Conservation (phyloP, 306 rosid species). For the Malus asiatica region DNA sequence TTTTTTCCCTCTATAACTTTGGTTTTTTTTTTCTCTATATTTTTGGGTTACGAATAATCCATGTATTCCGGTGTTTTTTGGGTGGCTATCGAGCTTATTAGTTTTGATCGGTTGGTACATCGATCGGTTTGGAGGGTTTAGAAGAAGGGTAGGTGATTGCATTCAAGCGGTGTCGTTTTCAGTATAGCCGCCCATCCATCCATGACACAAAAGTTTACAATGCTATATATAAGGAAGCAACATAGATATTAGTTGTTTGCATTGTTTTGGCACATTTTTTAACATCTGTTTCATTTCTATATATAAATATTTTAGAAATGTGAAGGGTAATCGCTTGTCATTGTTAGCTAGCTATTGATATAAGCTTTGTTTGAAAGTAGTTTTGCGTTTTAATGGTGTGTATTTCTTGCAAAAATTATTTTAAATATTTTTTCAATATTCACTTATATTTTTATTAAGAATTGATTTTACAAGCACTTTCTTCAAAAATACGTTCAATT, state of each 20-base stretch:
- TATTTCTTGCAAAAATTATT: too few species aligned
- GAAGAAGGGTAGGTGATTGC: not conserved
- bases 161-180: not conserved
- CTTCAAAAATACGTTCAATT: fast-evolving
- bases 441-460: too few species aligned
- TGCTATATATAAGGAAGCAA: not conserved
- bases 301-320: too few species aligned
- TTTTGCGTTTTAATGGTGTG: too few species aligned
- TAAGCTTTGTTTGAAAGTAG: too few species aligned
- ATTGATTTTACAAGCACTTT: too few species aligned
- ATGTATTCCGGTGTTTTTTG: not conserved
- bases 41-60: not conserved
- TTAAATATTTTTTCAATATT: too few species aligned
- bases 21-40: not conserved
- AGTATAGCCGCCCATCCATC: too few species aligned
- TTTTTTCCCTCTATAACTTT: not conserved
- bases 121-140: not conserved
- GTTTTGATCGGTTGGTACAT: not conserved
- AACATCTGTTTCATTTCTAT: not conserved
- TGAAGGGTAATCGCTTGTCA: too few species aligned
- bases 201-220: not conserved
- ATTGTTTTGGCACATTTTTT: not conserved
- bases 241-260: not conserved
- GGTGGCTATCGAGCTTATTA: not conserved
- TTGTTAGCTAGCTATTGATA: too few species aligned